phyloP scores from a whole-genome alignment of 2,329 filamentous ascomycete species.

The Chaetomium globosum region DNA sequence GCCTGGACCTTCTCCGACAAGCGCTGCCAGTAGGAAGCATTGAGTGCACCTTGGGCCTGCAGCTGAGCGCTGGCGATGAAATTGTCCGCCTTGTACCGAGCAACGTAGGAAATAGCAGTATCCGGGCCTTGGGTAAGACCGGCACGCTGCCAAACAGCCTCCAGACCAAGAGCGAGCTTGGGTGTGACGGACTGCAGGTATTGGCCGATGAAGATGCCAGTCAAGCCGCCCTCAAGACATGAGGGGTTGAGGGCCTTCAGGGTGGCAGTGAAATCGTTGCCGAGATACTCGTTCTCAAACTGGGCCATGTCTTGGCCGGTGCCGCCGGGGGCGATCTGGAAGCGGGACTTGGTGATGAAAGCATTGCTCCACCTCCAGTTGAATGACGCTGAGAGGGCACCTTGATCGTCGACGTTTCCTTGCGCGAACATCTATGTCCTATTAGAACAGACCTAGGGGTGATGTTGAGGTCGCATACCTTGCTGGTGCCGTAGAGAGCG shows the following conservation, averaged over 20 bases:
- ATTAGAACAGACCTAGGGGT: conserved; percentile 15
- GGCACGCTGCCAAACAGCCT: conserved; percentile 90
- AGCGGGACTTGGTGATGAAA: conserved; percentile 80
- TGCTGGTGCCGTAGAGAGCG: conserved; percentile 88
- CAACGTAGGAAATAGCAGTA: conserved; percentile 85
- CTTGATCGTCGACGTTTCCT: conserved; percentile 92
- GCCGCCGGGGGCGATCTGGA: conserved; percentile 77
- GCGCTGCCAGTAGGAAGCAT: conserved; percentile 90
- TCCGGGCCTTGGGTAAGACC: conserved; percentile 86
- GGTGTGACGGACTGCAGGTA: conserved; percentile 94
- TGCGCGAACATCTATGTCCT: conserved; percentile 80
- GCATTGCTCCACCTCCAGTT: conserved; percentile 81
- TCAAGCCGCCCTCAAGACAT: conserved; percentile 84
- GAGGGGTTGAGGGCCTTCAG: conserved; percentile 97
- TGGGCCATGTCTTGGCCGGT: conserved; percentile 80
- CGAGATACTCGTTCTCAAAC: conserved; percentile 93
- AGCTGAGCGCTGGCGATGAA: conserved; percentile 93
- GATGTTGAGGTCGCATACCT: conserved; percentile 56
- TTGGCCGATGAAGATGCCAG: conserved; percentile 92
- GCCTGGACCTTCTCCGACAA: conserved; percentile 95
- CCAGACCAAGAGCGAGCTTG: conserved; percentile 81
- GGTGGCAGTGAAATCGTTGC: conserved; percentile 88
- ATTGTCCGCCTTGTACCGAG: conserved; percentile 85
- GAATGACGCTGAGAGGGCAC: conserved; percentile 81
- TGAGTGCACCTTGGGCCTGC: conserved; percentile 83